Conservation (phyloP, 768 basidiomycete genomes). For the Boletus rufocinnamomeus region DNA sequence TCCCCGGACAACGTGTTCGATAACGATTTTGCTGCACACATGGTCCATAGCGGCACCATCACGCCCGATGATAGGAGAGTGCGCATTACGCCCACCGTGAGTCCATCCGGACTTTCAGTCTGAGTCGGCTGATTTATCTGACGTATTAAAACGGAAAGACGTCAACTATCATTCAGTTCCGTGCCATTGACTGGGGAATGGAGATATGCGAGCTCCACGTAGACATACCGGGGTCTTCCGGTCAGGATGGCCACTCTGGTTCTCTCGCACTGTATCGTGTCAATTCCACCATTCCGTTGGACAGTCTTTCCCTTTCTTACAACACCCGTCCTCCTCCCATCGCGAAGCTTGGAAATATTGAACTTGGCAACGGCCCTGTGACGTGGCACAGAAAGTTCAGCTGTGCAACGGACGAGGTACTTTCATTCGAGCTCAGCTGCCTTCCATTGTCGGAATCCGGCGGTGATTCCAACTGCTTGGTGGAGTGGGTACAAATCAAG, state of each 20-base stretch:
- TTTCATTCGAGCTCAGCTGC: constrained; percentile 18
- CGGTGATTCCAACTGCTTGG: constrained; percentile 6
- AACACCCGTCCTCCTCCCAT: constrained; percentile 9
- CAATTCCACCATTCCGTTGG: constrained; percentile 13
- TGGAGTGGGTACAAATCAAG: constrained; percentile 21
- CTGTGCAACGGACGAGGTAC: constrained; percentile 12
- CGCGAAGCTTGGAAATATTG: constrained; percentile 4
- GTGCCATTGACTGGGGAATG: constrained; percentile 20
- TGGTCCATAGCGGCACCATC: constrained; percentile 14
- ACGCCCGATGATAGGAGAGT: constrained; percentile 12
- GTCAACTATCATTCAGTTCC: constrained; percentile 19
- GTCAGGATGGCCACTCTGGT: constrained; percentile 7
- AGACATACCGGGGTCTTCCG: constrained; percentile 5
- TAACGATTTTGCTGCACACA: constrained; percentile 3
- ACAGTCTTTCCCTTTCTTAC: constrained; percentile 10
- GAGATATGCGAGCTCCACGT: constrained; percentile 16
- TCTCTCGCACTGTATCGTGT: constrained; percentile 8
- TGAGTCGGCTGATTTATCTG: background rate
- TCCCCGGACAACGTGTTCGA: constrained; percentile 10
- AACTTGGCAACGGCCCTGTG: background rate
- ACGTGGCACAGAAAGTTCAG: constrained; percentile 16
- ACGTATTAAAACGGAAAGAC: constrained; percentile 1
- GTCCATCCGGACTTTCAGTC: background rate
- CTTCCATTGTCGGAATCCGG: constrained; percentile 8
- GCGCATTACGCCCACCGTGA: constrained; percentile 8